phyloP scores from a whole-genome alignment of 805 yeast species.

The Starmerella tilneyi region DNA sequence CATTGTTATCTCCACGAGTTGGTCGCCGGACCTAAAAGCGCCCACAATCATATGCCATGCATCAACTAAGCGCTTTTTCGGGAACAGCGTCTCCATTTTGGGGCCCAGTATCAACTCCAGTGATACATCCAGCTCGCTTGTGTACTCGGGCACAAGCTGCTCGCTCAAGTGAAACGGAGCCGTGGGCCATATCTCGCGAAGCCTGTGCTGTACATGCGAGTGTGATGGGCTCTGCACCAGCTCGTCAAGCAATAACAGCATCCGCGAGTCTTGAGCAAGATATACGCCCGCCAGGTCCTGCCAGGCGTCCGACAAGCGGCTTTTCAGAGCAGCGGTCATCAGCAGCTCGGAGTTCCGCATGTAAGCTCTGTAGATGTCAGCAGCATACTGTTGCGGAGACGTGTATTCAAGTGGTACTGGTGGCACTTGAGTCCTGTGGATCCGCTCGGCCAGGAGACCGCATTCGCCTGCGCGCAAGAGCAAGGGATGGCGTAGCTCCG shows the following conservation, averaged over 20 bases:
- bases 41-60: constrained; percentile 10
- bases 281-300: constrained; percentile 13
- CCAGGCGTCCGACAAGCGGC: constrained; percentile 14
- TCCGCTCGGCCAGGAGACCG: not conserved
- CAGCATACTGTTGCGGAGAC: not conserved
- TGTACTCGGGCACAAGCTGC: constrained; percentile 1
- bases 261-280: constrained; percentile 22
- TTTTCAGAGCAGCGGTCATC: constrained; percentile 12
- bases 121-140: not conserved
- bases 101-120: constrained; percentile 5
- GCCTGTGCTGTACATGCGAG: not conserved
- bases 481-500: constrained; percentile 1
- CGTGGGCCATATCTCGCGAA: constrained; percentile 6
- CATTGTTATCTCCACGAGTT: constrained; percentile 14
- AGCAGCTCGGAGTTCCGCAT: constrained; percentile 1
- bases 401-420: not conserved
- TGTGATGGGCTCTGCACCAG: not conserved
- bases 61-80: not conserved
- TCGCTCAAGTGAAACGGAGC: not conserved
- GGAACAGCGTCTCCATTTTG: constrained; percentile 6
- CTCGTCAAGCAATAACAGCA: constrained; percentile 11
- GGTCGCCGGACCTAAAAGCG: constrained; percentile 11
- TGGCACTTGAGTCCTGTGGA: not conserved
- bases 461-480: not conserved
- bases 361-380: not conserved